phyloP scores from a whole-genome alignment of 441 rosid species.

The Daphne laureola region DNA sequence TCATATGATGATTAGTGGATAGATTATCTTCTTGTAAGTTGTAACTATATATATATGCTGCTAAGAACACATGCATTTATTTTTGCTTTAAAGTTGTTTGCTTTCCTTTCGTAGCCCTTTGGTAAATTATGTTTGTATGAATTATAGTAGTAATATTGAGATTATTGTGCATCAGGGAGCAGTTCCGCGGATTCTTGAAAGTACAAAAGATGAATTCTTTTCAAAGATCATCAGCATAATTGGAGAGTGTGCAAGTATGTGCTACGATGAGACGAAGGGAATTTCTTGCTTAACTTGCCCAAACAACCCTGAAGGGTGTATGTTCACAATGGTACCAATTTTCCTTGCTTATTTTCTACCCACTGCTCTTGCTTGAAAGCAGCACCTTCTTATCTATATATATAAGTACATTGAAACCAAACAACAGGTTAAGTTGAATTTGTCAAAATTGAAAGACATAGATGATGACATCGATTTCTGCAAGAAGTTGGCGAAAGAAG shows the following conservation, averaged over 20 bases:
- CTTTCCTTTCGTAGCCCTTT: too few species aligned
- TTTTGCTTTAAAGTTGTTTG: too few species aligned
- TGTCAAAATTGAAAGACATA: conserved; percentile 32
- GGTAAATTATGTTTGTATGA: too few species aligned
- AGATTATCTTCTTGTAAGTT: too few species aligned
- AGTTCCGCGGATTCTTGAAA: conserved; percentile 52
- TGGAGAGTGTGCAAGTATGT: conserved; percentile 39
- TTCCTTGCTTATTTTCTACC: conserved; percentile 11
- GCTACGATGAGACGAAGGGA: conserved; percentile 39
- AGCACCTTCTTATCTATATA: not conserved
- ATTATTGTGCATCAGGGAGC: conserved; percentile 47
- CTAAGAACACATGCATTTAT: too few species aligned
- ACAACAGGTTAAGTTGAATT: conserved; percentile 37
- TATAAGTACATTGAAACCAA: conserved; percentile 6
- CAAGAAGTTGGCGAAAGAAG: conserved; percentile 41
- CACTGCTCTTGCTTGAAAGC: not conserved
- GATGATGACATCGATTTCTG: conserved; percentile 45
- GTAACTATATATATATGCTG: too few species aligned
- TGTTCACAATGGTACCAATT: conserved; percentile 42
- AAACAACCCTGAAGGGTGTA: conserved; percentile 45
- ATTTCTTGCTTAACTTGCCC: conserved; percentile 55
- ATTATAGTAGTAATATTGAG: not conserved
- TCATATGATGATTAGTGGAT: too few species aligned
- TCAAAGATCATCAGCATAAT: conserved; percentile 28
- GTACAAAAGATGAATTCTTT: conserved; percentile 52